These are phyloP conservation scores for Cordyceps fumosorosea DNA, from an alignment of 2,329 filamentous ascomycete species.

Conservation along the genomic window DNA sequence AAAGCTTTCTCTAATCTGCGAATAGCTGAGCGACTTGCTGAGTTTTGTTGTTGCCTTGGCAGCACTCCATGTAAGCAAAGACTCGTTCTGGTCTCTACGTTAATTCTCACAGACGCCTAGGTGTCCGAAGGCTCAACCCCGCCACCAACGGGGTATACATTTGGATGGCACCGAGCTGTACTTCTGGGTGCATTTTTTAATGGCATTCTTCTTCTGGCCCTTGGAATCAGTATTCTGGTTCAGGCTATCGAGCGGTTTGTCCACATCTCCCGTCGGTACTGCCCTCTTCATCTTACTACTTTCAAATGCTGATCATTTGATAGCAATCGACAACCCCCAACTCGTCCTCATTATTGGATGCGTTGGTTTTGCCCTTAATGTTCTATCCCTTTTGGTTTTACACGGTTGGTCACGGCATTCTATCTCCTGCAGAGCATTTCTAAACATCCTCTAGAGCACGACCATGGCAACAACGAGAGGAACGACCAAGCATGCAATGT, in stretches of 20 bases:
- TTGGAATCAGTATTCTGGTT: constrained; percentile 66
- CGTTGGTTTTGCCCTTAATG: constrained; percentile 59
- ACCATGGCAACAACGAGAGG: background rate
- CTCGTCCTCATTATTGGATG: constrained; percentile 64
- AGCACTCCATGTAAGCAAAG: constrained; percentile 50
- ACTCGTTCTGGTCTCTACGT: too few species aligned
- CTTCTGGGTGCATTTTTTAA: constrained; percentile 76
- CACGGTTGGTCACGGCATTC: constrained; percentile 44
- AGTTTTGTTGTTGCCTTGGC: constrained; percentile 61
- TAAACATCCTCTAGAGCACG: constrained; percentile 21
- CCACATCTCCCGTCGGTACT: constrained; percentile 41
- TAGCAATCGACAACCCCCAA: constrained; percentile 58
- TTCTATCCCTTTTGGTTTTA: constrained; percentile 59
- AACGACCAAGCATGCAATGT: background rate
- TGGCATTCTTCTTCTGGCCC: constrained; percentile 64
- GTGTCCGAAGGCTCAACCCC: constrained; percentile 46
- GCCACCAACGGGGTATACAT: constrained; percentile 48
- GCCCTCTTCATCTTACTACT: background rate
- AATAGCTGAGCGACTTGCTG: constrained; percentile 62
- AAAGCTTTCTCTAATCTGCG: background rate
- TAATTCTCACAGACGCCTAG: constrained; percentile 27
- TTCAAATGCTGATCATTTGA: constrained; percentile 5
- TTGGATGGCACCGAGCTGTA: constrained; percentile 72
- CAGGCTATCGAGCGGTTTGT: constrained; percentile 69
- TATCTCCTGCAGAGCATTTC: background rate